Evolutionary conservation across 208 protist genomes (phyloP).

Genomic region (Trypanosomatidae sp.): DNA sequence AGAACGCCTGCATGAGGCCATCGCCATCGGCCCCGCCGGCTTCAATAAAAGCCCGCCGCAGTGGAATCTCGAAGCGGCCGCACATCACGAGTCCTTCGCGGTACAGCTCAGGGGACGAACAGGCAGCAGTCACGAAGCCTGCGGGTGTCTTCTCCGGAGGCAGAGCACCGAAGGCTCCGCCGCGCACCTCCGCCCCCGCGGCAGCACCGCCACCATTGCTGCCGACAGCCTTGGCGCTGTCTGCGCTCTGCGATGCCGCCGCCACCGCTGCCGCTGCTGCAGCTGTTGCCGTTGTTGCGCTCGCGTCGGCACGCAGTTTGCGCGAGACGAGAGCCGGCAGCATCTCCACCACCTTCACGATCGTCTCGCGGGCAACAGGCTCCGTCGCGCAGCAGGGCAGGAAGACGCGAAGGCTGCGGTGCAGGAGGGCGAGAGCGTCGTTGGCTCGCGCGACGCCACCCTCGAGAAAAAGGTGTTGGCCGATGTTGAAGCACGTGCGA

Average conservation of each 20-base stretch:
- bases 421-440: constrained; percentile 53
- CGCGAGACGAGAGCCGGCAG: constrained; percentile 50
- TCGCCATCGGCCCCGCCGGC: constrained; percentile 3
- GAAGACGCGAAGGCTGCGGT: constrained; percentile 62
- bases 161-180: too few relatives aligned
- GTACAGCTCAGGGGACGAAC: constrained; percentile 23
- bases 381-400: constrained; percentile 29
- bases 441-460: constrained; percentile 38
- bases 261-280: too few relatives aligned
- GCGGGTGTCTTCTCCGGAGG: not conserved
- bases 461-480: constrained; percentile 45
- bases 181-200: too few relatives aligned
- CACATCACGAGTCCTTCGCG: constrained; percentile 63
- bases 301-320: constrained; percentile 2
- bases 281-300: not conserved
- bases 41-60: constrained; percentile 39
- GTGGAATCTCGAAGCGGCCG: constrained; percentile 53
- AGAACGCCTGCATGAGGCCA: constrained; percentile 17
- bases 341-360: constrained; percentile 39
- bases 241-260: too few relatives aligned
- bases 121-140: not conserved
- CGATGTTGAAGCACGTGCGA: constrained; percentile 73
- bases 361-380: constrained; percentile 20
- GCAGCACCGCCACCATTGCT: too few relatives aligned
- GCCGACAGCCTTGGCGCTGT: too few relatives aligned